A percentile compares a stretch with the other conserved stretches of the same genome.
Conservation (phyloP, 2,329 filamentous ascomycete species). For the Dendryphion nanum region DNA sequence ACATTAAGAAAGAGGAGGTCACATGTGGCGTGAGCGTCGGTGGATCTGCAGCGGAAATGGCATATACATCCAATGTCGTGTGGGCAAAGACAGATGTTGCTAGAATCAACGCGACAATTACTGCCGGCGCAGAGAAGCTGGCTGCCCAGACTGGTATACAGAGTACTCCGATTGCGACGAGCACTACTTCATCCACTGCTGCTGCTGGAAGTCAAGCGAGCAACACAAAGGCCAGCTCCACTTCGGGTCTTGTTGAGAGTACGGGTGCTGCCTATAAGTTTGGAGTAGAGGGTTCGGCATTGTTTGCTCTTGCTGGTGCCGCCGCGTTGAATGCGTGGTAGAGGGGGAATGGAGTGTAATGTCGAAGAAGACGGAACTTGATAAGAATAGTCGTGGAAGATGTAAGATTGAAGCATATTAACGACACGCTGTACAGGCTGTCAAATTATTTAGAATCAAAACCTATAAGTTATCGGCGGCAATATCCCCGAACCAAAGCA, state of each 20-base stretch:
- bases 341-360: background rate
- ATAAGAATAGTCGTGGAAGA: too few species aligned
- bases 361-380: too few species aligned
- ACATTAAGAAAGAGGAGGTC: conserved; percentile 19
- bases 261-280: conserved; percentile 7
- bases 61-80: background rate
- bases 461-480: too few species aligned
- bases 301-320: conserved; percentile 8
- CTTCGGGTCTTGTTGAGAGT: background rate
- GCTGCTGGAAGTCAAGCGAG: background rate
- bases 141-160: conserved; percentile 1
- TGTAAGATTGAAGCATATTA: too few species aligned
- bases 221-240: background rate
- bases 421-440: too few species aligned
- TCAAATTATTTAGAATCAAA: too few species aligned
- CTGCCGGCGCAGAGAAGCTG: conserved; percentile 6
- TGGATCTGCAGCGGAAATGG: conserved; percentile 1
- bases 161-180: conserved; percentile 5
- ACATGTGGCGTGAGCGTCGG: conserved; percentile 21
- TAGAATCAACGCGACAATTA: conserved; percentile 4
- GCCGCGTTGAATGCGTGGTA: conserved; percentile 17
- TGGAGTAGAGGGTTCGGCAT: conserved; percentile 8
- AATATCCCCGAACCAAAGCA: too few species aligned
- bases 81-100: background rate
- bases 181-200: background rate